phyloP scores from a whole-genome alignment of 306 rosid species.

The Gillenia trifoliata region DNA sequence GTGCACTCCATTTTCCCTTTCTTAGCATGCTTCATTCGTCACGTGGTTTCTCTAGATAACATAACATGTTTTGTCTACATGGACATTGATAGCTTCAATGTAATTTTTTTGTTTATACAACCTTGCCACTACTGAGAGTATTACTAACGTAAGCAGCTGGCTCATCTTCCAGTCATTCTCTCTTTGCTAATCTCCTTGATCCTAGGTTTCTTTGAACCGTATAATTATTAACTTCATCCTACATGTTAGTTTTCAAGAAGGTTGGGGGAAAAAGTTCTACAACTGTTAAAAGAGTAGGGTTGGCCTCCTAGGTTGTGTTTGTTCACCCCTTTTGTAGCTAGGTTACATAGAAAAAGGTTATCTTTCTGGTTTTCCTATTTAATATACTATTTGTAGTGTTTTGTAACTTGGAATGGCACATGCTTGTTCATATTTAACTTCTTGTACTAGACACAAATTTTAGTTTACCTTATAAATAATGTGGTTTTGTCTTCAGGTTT shows the following conservation, averaged over 20 bases:
- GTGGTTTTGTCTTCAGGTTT: conserved; percentile 46
- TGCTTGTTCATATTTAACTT: neutral
- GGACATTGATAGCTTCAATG: too few species aligned
- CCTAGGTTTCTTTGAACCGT: neutral
- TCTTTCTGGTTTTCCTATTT: neutral
- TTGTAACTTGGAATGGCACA: neutral
- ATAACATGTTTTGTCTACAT: neutral
- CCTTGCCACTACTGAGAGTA: neutral
- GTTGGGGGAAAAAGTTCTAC: neutral
- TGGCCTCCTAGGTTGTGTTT: neutral
- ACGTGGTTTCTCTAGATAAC: neutral
- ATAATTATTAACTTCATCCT: neutral
- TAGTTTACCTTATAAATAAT: conserved; percentile 8
- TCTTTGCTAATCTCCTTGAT: conserved; percentile 6
- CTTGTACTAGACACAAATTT: conserved; percentile 5
- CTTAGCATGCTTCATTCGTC: conserved; percentile 2
- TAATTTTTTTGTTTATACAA: neutral
- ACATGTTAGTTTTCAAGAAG: neutral
- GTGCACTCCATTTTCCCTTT: conserved; percentile 20
- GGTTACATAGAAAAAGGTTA: neutral
- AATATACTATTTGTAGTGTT: neutral
- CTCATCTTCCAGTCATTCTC: conserved; percentile 1
- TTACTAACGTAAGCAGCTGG: conserved; percentile 3
- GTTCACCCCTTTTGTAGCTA: neutral
- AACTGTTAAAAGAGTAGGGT: neutral